Conservation (phyloP, 345 rosid species). For the Xanthoceras sorbifolium region DNA sequence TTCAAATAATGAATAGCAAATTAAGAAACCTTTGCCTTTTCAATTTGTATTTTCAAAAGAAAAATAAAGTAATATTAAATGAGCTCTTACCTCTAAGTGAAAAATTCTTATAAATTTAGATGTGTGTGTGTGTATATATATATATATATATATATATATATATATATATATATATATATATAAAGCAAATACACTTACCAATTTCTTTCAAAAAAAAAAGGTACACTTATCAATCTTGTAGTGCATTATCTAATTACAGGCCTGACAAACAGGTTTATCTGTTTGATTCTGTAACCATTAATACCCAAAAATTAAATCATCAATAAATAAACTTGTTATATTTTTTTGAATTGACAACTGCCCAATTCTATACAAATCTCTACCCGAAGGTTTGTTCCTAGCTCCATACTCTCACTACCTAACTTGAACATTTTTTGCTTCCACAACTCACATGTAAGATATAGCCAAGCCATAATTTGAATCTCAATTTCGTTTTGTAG, state of each 20-base stretch:
- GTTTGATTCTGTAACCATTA: neutral
- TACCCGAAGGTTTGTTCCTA: conserved; percentile 37
- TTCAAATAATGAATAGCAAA: no score
- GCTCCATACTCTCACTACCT: conserved; percentile 32
- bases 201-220: no score
- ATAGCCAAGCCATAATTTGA: neutral
- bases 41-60: no score
- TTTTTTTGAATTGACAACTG: conserved; percentile 26
- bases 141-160: no score
- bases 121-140: neutral
- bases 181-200: no score
- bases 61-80: neutral
- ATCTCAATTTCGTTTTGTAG: neutral
- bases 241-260: conserved; percentile 9
- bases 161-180: no score
- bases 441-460: conserved; percentile 32
- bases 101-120: neutral
- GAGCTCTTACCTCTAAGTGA: neutral
- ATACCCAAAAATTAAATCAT: neutral
- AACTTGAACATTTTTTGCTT: conserved; percentile 29
- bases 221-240: neutral
- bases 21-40: no score
- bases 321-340: neutral
- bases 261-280: conserved; percentile 1
- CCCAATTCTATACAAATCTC: conserved; percentile 34